Percentiles rank a stretch among this genome's conserved stretches.
Conservation (phyloP, 2,329 filamentous ascomycete genomes). For the Hypoxylon rubiginosum region DNA sequence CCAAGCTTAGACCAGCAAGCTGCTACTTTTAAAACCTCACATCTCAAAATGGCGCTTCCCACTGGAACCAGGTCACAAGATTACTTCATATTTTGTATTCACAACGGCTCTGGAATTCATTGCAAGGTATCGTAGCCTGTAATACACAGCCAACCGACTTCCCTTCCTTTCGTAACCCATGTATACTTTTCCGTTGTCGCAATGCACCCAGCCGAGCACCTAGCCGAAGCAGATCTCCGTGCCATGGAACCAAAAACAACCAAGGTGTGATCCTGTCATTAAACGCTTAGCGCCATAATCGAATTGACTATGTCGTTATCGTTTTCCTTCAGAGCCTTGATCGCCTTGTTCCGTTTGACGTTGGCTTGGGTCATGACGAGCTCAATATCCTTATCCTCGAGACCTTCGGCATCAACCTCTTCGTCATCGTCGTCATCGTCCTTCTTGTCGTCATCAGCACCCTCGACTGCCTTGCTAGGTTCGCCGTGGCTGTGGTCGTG, state of each 20-base stretch:
- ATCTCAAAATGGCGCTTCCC: background rate
- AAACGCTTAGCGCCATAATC: constrained; percentile 97
- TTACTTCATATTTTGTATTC: constrained; percentile 24
- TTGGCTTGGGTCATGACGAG: constrained; percentile 98
- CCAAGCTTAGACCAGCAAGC: background rate
- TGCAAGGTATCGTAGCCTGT: constrained; percentile 46
- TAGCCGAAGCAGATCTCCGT: constrained; percentile 25
- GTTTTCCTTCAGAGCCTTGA: constrained; percentile 99
- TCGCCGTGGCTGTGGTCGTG: constrained; percentile 82
- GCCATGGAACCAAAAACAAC: constrained; percentile 16
- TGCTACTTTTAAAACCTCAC: background rate
- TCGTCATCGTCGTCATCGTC: constrained; percentile 91
- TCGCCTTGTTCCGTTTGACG: constrained; percentile 97
- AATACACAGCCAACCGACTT: constrained; percentile 47
- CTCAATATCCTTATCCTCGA: constrained; percentile 99
- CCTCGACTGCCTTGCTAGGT: constrained; percentile 71
- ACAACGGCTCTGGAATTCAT: constrained; percentile 39
- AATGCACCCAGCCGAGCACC: too few relatives aligned
- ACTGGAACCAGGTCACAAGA: background rate
- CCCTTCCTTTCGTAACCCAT: constrained; percentile 36
- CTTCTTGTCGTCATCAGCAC: constrained; percentile 79
- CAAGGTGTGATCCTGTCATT: constrained; percentile 46
- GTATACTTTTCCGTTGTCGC: constrained; percentile 42
- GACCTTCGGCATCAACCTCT: constrained; percentile 92
- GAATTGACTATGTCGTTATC: constrained; percentile 99